phyloP scores from a whole-genome alignment of 805 yeast genomes.

The Wickerhamiella occidentalis region DNA sequence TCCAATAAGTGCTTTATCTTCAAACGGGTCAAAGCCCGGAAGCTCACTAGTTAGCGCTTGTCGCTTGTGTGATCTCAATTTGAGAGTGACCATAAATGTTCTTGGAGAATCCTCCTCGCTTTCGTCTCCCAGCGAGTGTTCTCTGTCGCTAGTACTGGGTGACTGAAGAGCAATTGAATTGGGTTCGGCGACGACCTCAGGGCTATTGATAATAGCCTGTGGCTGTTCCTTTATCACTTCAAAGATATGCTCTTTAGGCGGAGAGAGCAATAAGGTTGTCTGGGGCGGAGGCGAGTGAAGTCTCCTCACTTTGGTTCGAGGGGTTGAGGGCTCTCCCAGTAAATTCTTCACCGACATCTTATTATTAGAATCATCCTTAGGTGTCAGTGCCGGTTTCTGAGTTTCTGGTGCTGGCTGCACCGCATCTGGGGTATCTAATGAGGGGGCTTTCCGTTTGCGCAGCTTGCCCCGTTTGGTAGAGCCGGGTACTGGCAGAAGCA shows the following conservation, averaged over 20 bases:
- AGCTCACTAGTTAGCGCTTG: no score
- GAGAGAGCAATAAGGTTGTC: neutral
- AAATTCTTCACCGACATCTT: neutral
- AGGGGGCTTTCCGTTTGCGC: neutral
- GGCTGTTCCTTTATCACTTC: neutral
- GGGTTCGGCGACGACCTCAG: no score
- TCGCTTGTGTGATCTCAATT: neutral
- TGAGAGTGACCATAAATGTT: neutral
- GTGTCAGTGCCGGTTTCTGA: neutral
- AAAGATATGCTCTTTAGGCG: neutral
- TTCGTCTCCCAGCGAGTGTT: neutral
- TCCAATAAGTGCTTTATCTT: neutral
- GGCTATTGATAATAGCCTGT: no score
- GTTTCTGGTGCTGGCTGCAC: neutral
- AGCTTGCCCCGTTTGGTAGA: neutral
- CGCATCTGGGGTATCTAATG: neutral
- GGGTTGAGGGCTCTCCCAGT: neutral
- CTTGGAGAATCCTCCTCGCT: neutral
- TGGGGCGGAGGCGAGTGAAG: neutral
- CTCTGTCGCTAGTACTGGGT: neutral
- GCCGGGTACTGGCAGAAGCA: constrained; percentile 1
- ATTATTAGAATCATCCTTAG: neutral
- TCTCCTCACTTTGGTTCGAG: neutral
- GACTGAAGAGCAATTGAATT: neutral
- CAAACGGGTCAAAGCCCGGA: neutral